Base-by-base conservation (phyloP, 2,329 filamentous ascomycete genomes). In the Botrytis elliptica region DNA sequence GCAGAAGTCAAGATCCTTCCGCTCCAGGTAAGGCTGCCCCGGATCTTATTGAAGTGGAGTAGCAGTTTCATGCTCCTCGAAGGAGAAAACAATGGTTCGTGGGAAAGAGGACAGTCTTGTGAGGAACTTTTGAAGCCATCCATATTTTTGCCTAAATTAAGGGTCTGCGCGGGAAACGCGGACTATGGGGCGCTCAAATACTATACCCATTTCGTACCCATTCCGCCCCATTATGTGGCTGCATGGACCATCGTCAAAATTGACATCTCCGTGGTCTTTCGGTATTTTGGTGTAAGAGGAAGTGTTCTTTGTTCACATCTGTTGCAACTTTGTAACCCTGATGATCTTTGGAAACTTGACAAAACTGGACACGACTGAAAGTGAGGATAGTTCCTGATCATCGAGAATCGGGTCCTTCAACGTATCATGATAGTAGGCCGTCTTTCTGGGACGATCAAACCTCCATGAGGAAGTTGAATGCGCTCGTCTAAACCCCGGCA, bases 121-220 rank as follows among this genome's bases (percentile, higher is more conserved):
- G 49, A 68, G 8, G 36, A 10, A 29, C 29, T 55, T 55, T 68
- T 57, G 36, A 57, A 22, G 49, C 66, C n/a, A 57, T 69, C 52
- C 49, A 69, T 59, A 40, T 69, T 42, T 57, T 69, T 42, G 66
- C 49, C 49, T 42, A 69, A 44, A 57, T 69, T 42, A 69, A 69
- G 66, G 66, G 49, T 69, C 66, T 57, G 29, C 49, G 49, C 49
- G 66, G 66, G n/a, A 57, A 68, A 42, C 66, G 66, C 66, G 66
- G 66, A n/a, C 49, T 42, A 44, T 59, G 49, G 49, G 52, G 66
- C n/a, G 66, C 36, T 69, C 10, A 16, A 22, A 42, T 69, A 69
- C 36, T 14, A 42, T 69, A 69, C 36, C 46, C 46, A 57, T 40
- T 68, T 22, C 36, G n/a, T n/a, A 67, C 25, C 16, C 49, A 57